Base-by-base conservation (phyloP, 768 basidiomycete species). In the Suillus lakei region DNA sequence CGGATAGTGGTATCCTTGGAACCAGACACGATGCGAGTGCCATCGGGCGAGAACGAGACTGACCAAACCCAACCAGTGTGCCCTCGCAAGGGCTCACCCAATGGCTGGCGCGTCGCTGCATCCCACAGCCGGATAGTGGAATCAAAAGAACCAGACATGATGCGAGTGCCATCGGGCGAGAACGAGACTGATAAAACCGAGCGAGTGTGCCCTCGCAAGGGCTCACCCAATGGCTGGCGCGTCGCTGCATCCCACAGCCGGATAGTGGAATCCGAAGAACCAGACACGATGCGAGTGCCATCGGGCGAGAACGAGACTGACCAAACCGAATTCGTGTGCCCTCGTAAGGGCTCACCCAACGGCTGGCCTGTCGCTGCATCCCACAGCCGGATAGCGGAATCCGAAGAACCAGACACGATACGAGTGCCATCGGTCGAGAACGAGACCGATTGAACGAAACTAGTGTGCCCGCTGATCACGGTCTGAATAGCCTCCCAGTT, bases 371-470 rank as follows among this genome's bases (percentile, higher is more conserved):
- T n/a, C n/a, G n/a, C 58, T 10, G 63, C 65, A 67, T 73, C 63
- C 74, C 74, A 75, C 23, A 69, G 7, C 2, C 60, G 32, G 28
- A 74, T 48, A 15, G 65, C 69, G 5, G 48, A 55, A 63, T 73
- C 72, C 0, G 13, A 0, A 5, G 71, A 72, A 9, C 70, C 68
- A 26, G 72, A 70, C 9, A 64, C 66, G 43, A 76, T 54, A 15
- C 53, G 30, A 15, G 21, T 64, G 12, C 72, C 70, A 46, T 68
- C 43, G 41, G 36, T 18, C 15, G 44, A 56, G 51, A 68, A 66
- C 12, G 69, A 39, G 5, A 63, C 26, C 8, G 32, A n/a, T 5
- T 0, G 21, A 21, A 65, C 63, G 0, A 15, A 13, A 9, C 12
- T 26, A 13, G 41, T 60, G 41, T 65, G 58, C 23, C 60, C 66